Evolutionary conservation across 805 yeast species (phyloP).

Genomic region (Tetrapisispora nanseiensis): DNA sequence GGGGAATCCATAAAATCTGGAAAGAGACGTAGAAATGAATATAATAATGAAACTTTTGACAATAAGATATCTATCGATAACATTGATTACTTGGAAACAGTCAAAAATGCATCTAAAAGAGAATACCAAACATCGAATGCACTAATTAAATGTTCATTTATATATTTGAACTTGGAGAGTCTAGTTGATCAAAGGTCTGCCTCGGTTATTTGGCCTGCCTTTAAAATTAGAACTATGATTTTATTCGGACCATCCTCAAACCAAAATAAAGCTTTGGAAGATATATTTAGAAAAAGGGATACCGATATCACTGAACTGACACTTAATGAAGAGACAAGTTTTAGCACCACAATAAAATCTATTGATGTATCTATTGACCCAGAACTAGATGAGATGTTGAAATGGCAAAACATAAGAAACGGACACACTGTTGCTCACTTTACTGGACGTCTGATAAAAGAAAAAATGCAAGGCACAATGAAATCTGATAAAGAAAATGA

Average conservation of each 20-base stretch:
- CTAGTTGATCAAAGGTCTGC: slow-evolving; percentile 76
- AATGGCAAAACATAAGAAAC: slow-evolving; percentile 80
- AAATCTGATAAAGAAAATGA: slow-evolving; percentile 6
- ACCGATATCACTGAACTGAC: slow-evolving; percentile 28
- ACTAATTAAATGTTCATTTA: slow-evolving; percentile 56
- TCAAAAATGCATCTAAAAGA: slow-evolving; percentile 43
- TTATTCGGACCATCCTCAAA: slow-evolving; percentile 25
- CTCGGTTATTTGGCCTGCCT: slow-evolving; percentile 61
- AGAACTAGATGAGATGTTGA: slow-evolving; percentile 44
- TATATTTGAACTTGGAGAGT: slow-evolving; percentile 75
- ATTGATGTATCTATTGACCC: slow-evolving; percentile 63
- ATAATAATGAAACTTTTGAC: slow-evolving; percentile 27
- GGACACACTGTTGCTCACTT: slow-evolving; percentile 78
- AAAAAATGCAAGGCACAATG: slow-evolving; percentile 10
- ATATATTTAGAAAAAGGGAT: slow-evolving; percentile 15
- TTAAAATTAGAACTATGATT: slow-evolving; percentile 69
- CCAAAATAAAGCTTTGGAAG: slow-evolving; percentile 12
- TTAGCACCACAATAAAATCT: slow-evolving; percentile 46
- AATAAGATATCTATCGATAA: slow-evolving; percentile 41
- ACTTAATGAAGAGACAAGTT: slow-evolving; percentile 35
- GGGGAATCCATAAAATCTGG: slow-evolving; percentile 11
- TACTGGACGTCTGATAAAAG: slow-evolving; percentile 39
- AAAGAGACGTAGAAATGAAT: slow-evolving; percentile 16
- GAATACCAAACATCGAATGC: slow-evolving; percentile 29
- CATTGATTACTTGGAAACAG: slow-evolving; percentile 39